phyloP scores from a whole-genome alignment of 257 asterid species.

The Linderniella brevidens region DNA sequence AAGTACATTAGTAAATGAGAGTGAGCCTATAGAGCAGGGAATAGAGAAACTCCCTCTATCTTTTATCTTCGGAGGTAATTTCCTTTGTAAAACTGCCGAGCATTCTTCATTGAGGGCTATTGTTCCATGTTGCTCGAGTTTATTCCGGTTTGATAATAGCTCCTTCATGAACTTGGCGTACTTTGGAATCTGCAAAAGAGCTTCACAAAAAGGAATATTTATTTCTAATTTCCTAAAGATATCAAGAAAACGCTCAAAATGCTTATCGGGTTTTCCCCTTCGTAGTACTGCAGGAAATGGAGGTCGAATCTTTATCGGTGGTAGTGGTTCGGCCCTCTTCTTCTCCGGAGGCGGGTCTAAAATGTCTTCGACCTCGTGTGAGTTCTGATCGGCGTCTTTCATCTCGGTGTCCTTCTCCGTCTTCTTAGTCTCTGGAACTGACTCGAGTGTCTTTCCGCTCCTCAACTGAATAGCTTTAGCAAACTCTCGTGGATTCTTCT shows the following conservation, averaged over 20 bases:
- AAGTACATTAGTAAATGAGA: not conserved
- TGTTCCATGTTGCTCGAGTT: not conserved
- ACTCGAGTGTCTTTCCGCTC: no score
- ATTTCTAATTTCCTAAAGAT: not conserved
- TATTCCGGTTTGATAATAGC: not conserved
- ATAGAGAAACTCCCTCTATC: not conserved
- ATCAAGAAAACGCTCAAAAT: not conserved
- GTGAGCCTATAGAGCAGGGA: not conserved
- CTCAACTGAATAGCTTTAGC: no score
- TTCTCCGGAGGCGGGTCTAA: no score
- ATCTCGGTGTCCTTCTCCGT: no score
- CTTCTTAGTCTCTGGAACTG: no score
- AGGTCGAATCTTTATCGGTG: no score
- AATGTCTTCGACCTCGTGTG: no score
- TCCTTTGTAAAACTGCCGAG: not conserved
- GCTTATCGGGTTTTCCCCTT: not conserved
- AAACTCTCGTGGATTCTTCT: no score
- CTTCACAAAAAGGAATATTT: not conserved
- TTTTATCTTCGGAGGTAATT: not conserved
- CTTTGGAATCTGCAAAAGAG: not conserved
- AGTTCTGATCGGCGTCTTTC: no score
- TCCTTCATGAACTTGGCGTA: not conserved
- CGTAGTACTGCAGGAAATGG: no score
- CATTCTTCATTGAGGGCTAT: not conserved
- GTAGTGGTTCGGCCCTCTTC: no score